Base-by-base conservation (phyloP, 2,329 filamentous ascomycete genomes). In the Aspergillus sp. region DNA sequence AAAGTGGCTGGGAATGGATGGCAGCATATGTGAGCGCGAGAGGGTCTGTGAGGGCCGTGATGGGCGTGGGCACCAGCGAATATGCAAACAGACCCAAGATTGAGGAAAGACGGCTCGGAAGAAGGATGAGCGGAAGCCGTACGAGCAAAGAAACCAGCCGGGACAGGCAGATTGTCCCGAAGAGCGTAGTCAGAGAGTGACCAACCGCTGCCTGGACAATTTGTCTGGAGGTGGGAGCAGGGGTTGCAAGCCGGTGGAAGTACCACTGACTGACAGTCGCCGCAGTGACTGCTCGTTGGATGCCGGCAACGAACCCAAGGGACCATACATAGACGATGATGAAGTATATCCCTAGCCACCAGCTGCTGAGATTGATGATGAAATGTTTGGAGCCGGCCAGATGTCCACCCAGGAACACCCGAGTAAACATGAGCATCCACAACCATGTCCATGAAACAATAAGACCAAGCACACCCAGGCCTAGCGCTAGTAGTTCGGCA, bases 221-320 rank as follows among this genome's bases (percentile, higher is more conserved):
- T 50, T 92, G 87, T 52, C 82, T 80, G 1, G 91, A 92, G 0
- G 89, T 86, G 2, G 91, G 86, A 7, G 87, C 80, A 4, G 93
- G 91, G 10, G 86, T 82, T 4, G 86, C 85, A 63, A 95, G 88
- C 57, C 94, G 90, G 72, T 97, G 93, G 72, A 97, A 99, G 73
- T 99, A 99, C 94, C 94, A 99, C 72, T 99, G 94, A 38, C 91
- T 96, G 20, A 97, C 93, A 0, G 93, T 96, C 10, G 94, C 94
- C 20, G 91, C 93, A 13, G 93, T 96, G 14, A 92, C 94, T 19
- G 90, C 87, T 53, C 94, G 87, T 70, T 99, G 93, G 19, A 97
- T 83, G 16, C 91, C 91, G 52, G 91, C 88, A 67, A 96, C 86
- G 52, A 97, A 84, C 2, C 89, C 88, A 40, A 97, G 78, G 0